Percentiles rank a stretch among this genome's conserved stretches.
Conservation (phyloP, 768 basidiomycete species). For the Podaxis mareebaensis region DNA sequence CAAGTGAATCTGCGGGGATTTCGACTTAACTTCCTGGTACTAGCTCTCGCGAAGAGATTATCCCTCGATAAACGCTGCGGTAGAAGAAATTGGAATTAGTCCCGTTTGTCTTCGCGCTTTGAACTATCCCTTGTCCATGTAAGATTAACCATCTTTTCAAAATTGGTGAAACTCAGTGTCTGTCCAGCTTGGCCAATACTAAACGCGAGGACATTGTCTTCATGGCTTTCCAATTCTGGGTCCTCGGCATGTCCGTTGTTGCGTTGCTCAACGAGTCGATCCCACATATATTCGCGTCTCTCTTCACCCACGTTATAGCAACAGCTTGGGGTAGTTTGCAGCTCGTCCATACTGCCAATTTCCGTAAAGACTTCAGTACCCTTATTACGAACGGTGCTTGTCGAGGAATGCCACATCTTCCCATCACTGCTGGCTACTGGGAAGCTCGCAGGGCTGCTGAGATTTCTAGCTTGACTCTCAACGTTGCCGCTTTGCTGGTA, state of each 20-base stretch:
- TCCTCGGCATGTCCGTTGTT: constrained; percentile 74
- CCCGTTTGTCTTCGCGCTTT: constrained; percentile 56
- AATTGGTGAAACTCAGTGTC: constrained; percentile 3
- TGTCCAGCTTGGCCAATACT: constrained; percentile 61
- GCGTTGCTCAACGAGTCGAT: constrained; percentile 77
- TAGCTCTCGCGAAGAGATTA: not conserved
- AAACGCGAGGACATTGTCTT: constrained; percentile 79
- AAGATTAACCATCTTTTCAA: constrained; percentile 26
- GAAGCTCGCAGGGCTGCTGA: constrained; percentile 57
- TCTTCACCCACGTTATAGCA: constrained; percentile 71
- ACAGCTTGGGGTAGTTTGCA: constrained; percentile 76
- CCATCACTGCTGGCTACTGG: constrained; percentile 68
- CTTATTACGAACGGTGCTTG: constrained; percentile 70
- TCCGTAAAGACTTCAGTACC: constrained; percentile 54
- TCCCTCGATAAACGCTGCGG: not conserved
- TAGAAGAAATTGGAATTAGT: not conserved
- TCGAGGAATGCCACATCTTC: constrained; percentile 34
- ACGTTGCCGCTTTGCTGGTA: constrained; percentile 57
- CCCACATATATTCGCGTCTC: constrained; percentile 74
- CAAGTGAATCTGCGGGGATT: not conserved
- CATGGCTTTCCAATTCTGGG: constrained; percentile 80
- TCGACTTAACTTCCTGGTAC: not conserved
- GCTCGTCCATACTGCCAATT: constrained; percentile 57
- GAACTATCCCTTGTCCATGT: constrained; percentile 73
- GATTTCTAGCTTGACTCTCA: constrained; percentile 62